Conservation (phyloP, 2,329 filamentous ascomycete genomes). For the Celoporthe dispersa region DNA sequence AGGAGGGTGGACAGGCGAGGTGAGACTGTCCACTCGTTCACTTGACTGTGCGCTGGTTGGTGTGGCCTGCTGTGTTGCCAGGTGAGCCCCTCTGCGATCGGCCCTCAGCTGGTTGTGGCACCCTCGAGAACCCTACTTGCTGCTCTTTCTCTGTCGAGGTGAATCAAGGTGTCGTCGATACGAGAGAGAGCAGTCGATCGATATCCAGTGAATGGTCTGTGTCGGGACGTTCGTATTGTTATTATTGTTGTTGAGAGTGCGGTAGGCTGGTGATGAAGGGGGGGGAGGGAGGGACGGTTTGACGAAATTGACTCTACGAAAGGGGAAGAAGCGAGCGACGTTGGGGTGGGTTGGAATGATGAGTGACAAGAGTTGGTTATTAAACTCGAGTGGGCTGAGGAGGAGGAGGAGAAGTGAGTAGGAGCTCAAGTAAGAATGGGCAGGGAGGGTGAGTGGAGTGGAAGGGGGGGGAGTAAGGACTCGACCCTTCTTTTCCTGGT, state of each 20-base stretch:
- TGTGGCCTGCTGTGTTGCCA: not conserved
- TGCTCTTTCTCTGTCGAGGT: not conserved
- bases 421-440: not conserved
- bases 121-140: not conserved
- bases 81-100: not conserved
- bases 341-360: constrained; percentile 9
- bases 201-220: not conserved
- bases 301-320: constrained; percentile 1
- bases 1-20: not conserved
- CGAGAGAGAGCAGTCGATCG: not conserved
- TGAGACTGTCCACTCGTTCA: not conserved
- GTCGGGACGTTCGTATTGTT: not conserved
- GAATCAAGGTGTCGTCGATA: not conserved
- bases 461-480: not conserved
- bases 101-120: not conserved
- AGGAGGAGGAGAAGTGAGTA: not conserved
- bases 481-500: not conserved
- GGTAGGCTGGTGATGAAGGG: too few species aligned
- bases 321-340: constrained; percentile 13
- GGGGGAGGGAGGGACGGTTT: not conserved
- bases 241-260: not conserved
- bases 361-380: constrained; percentile 8
- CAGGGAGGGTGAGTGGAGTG: not conserved
- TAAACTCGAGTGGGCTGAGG: constrained; percentile 10
- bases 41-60: not conserved